phyloP scores from a whole-genome alignment of 2,329 filamentous ascomycete genomes.

The Venturia aucupariae region DNA sequence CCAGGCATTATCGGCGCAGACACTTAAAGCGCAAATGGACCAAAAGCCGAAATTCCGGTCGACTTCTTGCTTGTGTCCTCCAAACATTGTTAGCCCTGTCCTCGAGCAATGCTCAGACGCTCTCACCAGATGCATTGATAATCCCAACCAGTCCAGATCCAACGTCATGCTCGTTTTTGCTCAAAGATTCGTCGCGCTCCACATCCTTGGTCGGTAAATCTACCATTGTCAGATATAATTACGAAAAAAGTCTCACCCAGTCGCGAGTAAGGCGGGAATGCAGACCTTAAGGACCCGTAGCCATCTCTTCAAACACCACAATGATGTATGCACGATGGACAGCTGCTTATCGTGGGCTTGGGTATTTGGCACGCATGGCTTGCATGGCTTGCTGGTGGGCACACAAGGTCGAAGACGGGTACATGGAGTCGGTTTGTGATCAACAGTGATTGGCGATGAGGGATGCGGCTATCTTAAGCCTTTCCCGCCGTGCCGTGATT shows the following conservation, averaged over 20 bases:
- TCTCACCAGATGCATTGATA: not conserved
- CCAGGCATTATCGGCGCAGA: conserved; percentile 33
- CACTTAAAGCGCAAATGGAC: conserved; percentile 37
- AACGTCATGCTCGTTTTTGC: not conserved
- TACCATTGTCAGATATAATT: not conserved
- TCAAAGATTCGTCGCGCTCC: not conserved
- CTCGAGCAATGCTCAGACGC: not conserved
- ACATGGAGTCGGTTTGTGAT: not conserved
- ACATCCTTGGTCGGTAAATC: not conserved
- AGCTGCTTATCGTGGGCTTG: not conserved
- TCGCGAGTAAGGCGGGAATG: not conserved
- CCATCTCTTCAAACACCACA: not conserved
- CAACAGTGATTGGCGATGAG: not conserved
- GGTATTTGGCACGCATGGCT: not conserved
- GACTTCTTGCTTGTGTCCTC: conserved; percentile 42
- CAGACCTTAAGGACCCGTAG: not conserved
- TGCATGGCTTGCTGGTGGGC: not conserved
- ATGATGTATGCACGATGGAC: not conserved
- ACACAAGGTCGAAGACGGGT: not conserved
- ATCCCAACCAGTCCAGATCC: not conserved
- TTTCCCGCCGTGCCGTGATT: not conserved
- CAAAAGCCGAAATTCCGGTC: conserved; percentile 41
- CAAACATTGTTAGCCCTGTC: not conserved
- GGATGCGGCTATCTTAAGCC: not conserved
- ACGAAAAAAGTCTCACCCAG: not conserved